These are phyloP conservation scores for Pseudocohnilembus persalinus DNA, from an alignment of 169 alveolate genomes.

Conservation along the genomic window DNA sequence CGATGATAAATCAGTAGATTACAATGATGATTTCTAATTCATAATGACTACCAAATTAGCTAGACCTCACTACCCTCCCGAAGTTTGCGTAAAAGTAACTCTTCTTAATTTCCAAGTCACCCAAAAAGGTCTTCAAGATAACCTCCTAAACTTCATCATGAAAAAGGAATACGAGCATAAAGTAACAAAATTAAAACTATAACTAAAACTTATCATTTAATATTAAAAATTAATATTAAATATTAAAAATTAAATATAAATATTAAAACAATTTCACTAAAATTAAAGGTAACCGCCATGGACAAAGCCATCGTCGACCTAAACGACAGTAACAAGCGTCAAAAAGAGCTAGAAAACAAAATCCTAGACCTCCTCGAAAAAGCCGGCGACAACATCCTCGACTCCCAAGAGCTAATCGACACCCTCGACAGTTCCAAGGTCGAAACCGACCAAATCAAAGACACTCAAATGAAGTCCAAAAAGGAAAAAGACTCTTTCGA, in stretches of 20 bases:
- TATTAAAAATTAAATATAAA: too few species aligned
- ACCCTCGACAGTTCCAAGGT: conserved; percentile 78
- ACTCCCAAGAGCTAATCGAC: conserved; percentile 80
- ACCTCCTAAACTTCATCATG: conserved; percentile 78
- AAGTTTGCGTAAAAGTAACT: conserved; percentile 82
- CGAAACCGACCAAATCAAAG: conserved; percentile 72
- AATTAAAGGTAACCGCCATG: conserved; percentile 59
- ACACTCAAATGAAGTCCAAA: conserved; percentile 66
- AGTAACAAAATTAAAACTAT: too few species aligned
- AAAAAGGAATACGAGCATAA: conserved; percentile 74
- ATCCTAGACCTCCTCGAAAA: conserved; percentile 77
- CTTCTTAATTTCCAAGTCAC: conserved; percentile 87
- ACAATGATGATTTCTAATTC: conserved; percentile 75
- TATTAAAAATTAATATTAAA: too few species aligned
- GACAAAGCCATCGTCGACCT: conserved; percentile 63
- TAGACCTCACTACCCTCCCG: conserved; percentile 86
- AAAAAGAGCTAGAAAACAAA: conserved; percentile 77
- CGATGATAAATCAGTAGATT: conserved; percentile 88
- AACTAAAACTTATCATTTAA: too few species aligned
- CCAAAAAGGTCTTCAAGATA: conserved; percentile 85
- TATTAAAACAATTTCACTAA: too few species aligned
- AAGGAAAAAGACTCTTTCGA: conserved; percentile 69
- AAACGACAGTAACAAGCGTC: conserved; percentile 62
- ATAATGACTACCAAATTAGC: conserved; percentile 82
- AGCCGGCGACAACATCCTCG: conserved; percentile 76